A percentile compares a stretch with the other conserved stretches of the same genome.
Evolutionary conservation across 2,329 filamentous ascomycete genomes (phyloP).

Genomic region (Pseudogymnoascus pannorum): DNA sequence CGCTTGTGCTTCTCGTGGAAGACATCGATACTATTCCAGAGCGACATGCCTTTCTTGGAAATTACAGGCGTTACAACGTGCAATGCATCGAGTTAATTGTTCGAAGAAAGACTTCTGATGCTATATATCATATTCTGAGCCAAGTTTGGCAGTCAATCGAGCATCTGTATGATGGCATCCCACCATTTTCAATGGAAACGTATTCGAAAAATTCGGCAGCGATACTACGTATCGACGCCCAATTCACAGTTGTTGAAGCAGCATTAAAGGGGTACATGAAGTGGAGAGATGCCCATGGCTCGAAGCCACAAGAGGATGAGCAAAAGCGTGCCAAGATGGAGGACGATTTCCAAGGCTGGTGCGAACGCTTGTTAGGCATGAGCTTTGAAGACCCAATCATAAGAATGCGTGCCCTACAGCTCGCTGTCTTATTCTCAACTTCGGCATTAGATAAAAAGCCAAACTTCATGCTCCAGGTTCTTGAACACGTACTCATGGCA

Average conservation of each 20-base stretch:
- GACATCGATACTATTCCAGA: slow-evolving; percentile 95
- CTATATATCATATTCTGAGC: slow-evolving; percentile 77
- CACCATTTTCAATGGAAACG: slow-evolving; percentile 54
- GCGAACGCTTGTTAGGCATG: slow-evolving; percentile 60
- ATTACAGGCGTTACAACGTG: slow-evolving; percentile 86
- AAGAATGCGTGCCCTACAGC: slow-evolving; percentile 70
- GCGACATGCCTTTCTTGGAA: slow-evolving; percentile 88
- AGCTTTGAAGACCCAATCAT: slow-evolving; percentile 78
- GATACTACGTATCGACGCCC: slow-evolving; percentile 76
- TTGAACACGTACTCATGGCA: slow-evolving; percentile 85
- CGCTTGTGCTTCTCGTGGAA: slow-evolving; percentile 75
- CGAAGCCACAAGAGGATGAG: slow-evolving; percentile 42
- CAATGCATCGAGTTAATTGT: slow-evolving; percentile 84
- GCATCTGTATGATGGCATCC: slow-evolving; percentile 65
- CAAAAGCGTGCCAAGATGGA: slow-evolving; percentile 51
- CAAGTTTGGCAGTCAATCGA: slow-evolving; percentile 68
- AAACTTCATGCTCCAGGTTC: slow-evolving; percentile 76
- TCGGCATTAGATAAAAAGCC: slow-evolving; percentile 70
- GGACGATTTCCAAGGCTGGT: slow-evolving; percentile 63
- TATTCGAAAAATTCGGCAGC: slow-evolving; percentile 64
- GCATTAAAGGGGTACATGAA: slow-evolving; percentile 82
- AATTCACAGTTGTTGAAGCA: slow-evolving; percentile 83
- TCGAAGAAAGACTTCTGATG: slow-evolving; percentile 72
- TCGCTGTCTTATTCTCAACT: slow-evolving; percentile 79
- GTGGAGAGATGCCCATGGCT: slow-evolving; percentile 53